These are phyloP conservation scores for Pyrenula massariospora DNA, from an alignment of 495 filamentous ascomycete species.

Conservation along the genomic window DNA sequence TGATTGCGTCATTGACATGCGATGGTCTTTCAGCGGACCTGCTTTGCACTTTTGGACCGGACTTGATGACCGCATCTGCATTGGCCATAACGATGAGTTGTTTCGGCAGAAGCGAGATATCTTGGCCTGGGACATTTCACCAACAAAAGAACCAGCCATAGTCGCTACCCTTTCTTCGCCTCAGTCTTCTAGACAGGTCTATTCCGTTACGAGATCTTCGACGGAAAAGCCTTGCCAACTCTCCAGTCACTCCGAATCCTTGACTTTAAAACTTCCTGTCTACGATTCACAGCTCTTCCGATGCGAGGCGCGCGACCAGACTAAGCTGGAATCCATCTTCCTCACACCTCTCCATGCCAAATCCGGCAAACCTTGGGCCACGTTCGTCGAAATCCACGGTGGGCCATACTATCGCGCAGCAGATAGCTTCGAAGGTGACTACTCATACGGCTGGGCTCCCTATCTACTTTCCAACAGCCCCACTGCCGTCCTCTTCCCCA, in stretches of 20 bases:
- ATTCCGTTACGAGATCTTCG: background rate
- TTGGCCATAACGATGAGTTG: background rate
- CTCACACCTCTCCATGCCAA: background rate
- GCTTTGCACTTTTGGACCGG: background rate
- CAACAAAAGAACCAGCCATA: background rate
- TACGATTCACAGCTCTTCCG: background rate
- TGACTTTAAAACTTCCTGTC: background rate
- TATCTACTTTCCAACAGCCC: slow-evolving; percentile 8
- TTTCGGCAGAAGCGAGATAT: background rate
- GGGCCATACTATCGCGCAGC: slow-evolving; percentile 10
- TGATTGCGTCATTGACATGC: background rate
- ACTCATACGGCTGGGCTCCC: slow-evolving; percentile 6
- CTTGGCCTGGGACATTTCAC: background rate
- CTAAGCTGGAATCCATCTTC: background rate
- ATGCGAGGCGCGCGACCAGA: background rate
- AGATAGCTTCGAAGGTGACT: slow-evolving; percentile 5
- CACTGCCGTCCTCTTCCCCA: slow-evolving; percentile 12
- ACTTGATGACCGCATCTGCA: background rate
- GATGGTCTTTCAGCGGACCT: background rate
- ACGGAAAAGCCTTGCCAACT: background rate
- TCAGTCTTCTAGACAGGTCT: background rate
- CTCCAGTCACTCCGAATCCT: background rate
- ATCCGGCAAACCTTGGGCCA: slow-evolving; percentile 5
- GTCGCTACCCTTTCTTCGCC: background rate
- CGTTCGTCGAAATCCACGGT: slow-evolving; percentile 15